Evolutionary conservation across 768 basidiomycete species (phyloP).

Genomic region (Rhodotorula taiwanensis): DNA sequence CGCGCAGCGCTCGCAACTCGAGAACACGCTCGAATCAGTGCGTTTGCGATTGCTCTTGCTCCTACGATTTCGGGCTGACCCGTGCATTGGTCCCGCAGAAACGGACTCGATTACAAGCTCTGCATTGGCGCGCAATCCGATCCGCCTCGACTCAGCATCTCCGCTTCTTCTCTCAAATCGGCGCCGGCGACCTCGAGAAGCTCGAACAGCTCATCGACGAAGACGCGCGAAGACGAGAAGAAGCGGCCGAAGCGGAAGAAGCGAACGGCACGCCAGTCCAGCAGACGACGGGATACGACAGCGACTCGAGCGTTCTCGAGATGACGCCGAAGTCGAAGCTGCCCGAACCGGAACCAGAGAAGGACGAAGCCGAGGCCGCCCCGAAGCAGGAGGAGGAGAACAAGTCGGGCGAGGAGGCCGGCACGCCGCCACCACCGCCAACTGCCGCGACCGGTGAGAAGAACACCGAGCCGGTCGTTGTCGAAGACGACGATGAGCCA

Average conservation of each 20-base stretch:
- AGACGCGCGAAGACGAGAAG: conserved; percentile 8
- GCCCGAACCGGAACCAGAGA: no score
- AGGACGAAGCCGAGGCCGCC: not conserved
- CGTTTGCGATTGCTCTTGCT: conserved; percentile 8
- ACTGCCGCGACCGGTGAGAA: not conserved
- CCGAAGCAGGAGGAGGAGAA: not conserved
- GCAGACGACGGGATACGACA: not conserved
- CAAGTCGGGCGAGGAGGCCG: not conserved
- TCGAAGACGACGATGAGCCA: not conserved
- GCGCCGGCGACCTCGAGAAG: conserved; percentile 62
- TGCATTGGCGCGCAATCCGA: conserved; percentile 74
- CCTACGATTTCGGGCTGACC: not conserved
- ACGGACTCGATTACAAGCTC: conserved; percentile 63
- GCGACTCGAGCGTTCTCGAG: not conserved
- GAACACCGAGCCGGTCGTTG: not conserved
- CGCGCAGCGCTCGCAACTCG: conserved; percentile 50
- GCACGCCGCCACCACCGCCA: not conserved
- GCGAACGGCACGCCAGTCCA: no score
- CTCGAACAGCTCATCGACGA: conserved; percentile 46
- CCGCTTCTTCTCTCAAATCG: conserved; percentile 69
- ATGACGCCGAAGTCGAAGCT: not conserved
- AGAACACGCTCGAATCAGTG: conserved; percentile 61
- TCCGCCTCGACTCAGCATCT: conserved; percentile 65
- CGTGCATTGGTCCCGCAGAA: not conserved
- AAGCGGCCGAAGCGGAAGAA: not conserved